phyloP scores from a whole-genome alignment of 306 rosid genomes.

The Cicer arietinum region DNA sequence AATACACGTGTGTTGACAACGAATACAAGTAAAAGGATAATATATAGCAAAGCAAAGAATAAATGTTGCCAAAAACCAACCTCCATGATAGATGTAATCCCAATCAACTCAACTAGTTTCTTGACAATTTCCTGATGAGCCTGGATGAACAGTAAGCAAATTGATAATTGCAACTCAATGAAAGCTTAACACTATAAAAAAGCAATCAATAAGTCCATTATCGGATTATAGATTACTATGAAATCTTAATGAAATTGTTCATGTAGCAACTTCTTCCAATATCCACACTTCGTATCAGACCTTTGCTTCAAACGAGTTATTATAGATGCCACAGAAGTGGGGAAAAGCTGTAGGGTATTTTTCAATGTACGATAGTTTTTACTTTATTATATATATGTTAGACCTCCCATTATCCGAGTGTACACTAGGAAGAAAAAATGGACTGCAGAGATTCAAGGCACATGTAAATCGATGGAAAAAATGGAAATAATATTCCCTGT shows the following conservation, averaged over 20 bases:
- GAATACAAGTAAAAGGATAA: constrained; percentile 25
- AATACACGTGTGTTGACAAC: neutral
- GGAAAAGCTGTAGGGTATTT: neutral
- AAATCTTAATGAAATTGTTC: constrained; percentile 18
- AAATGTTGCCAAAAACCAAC: constrained; percentile 59
- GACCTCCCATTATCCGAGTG: neutral
- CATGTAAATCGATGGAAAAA: neutral
- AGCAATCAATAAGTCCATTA: constrained; percentile 25
- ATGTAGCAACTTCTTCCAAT: constrained; percentile 6
- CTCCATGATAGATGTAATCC: constrained; percentile 99
- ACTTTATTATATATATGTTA: neutral
- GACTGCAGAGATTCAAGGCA: constrained; percentile 11
- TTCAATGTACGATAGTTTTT: neutral
- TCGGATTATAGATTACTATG: constrained; percentile 15
- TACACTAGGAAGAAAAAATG: constrained; percentile 1
- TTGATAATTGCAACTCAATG: constrained; percentile 30
- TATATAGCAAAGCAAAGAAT: constrained; percentile 38
- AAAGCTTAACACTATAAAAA: neutral
- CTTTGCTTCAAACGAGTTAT: neutral
- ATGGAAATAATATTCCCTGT: neutral
- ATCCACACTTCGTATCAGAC: constrained; percentile 19
- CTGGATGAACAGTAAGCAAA: constrained; percentile 57
- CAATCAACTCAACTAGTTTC: constrained; percentile 95
- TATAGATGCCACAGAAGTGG: constrained; percentile 1
- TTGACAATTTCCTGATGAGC: constrained; percentile 79